Percentiles rank a stretch among this genome's conserved stretches.
Evolutionary conservation across 306 rosid genomes (phyloP).

Genomic region (Acacia crassicarpa): DNA sequence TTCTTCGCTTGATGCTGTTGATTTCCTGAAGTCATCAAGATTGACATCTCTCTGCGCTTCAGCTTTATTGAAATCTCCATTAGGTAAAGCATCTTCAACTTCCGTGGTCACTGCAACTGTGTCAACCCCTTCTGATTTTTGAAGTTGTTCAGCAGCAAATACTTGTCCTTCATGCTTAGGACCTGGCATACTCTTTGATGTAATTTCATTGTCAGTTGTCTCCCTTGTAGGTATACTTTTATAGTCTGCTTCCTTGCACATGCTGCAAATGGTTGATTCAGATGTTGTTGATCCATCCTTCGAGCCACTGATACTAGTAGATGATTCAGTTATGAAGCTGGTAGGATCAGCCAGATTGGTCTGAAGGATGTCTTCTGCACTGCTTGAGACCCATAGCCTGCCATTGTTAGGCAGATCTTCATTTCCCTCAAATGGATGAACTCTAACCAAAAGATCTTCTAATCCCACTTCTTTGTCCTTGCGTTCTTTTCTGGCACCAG

Average conservation of each 20-base stretch:
- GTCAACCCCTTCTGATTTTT: slow-evolving; percentile 45
- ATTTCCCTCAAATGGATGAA: slow-evolving; percentile 48
- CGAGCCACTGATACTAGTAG: slow-evolving; percentile 52
- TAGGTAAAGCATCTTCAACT: slow-evolving; percentile 26
- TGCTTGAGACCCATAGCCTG: slow-evolving; percentile 35
- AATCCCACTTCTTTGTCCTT: slow-evolving; percentile 48
- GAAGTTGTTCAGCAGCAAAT: slow-evolving; percentile 31
- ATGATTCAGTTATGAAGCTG: slow-evolving; percentile 53
- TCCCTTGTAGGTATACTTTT: slow-evolving; percentile 37
- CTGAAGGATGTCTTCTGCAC: slow-evolving; percentile 66
- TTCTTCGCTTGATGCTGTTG: slow-evolving; percentile 34
- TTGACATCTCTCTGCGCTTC: slow-evolving; percentile 32
- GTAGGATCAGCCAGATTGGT: slow-evolving; percentile 71
- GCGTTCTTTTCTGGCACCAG: slow-evolving; percentile 45
- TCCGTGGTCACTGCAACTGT: slow-evolving; percentile 31
- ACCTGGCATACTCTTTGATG: slow-evolving; percentile 40
- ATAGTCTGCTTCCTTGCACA: slow-evolving; percentile 53
- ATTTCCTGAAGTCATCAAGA: slow-evolving; percentile 41
- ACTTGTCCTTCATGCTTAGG: slow-evolving; percentile 41
- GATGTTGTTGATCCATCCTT: slow-evolving; percentile 68
- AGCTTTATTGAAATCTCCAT: slow-evolving; percentile 30
- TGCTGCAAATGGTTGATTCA: slow-evolving; percentile 55
- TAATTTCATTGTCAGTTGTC: slow-evolving; percentile 37
- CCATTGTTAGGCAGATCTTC: slow-evolving; percentile 41
- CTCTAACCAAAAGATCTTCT: slow-evolving; percentile 39